Evolutionary conservation across 2,329 filamentous ascomycete species (phyloP).

Genomic region (Venturia oleaginea): DNA sequence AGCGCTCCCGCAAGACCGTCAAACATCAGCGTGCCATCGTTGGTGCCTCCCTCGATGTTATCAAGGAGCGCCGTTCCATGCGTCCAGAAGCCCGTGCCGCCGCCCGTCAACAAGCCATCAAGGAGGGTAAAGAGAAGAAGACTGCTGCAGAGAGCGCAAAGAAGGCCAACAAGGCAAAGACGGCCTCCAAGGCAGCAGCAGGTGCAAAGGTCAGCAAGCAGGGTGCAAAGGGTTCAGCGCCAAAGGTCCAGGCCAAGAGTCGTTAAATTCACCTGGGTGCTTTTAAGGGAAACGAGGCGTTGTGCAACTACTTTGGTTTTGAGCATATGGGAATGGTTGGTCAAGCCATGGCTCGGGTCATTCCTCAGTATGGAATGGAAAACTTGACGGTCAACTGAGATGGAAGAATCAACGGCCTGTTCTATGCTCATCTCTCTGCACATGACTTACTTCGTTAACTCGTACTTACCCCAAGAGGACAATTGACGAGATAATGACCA

Average conservation of each 20-base stretch:
- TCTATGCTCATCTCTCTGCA: slow-evolving; percentile 5
- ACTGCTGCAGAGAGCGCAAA: slow-evolving; percentile 75
- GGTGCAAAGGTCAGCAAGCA: slow-evolving; percentile 89
- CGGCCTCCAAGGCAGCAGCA: slow-evolving; percentile 61
- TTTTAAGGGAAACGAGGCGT: slow-evolving; percentile 1
- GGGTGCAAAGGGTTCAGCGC: slow-evolving; percentile 74
- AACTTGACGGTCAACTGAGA: neutral
- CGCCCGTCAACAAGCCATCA: slow-evolving; percentile 82
- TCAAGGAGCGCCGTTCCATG: slow-evolving; percentile 95
- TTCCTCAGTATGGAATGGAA: slow-evolving; percentile 1
- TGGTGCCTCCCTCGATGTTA: slow-evolving; percentile 97
- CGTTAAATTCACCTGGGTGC: slow-evolving; percentile 2
- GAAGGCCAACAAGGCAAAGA: slow-evolving; percentile 99
- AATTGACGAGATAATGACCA: neutral
- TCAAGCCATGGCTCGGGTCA: neutral
- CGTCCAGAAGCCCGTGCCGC: slow-evolving; percentile 93
- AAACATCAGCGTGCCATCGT: slow-evolving; percentile 99
- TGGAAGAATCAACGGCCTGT: neutral
- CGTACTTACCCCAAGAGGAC: neutral
- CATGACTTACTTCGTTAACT: neutral
- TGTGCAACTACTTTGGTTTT: slow-evolving; percentile 5
- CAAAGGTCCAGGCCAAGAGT: slow-evolving; percentile 6
- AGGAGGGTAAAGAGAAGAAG: slow-evolving; percentile 99
- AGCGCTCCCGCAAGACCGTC: slow-evolving; percentile 94
- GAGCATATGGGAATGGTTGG: neutral